Percentiles rank a stretch among this genome's conserved stretches.
These are phyloP conservation scores for Aureobasidium sp. DNA, from an alignment of 2,329 filamentous ascomycete genomes.

Conservation along the genomic window DNA sequence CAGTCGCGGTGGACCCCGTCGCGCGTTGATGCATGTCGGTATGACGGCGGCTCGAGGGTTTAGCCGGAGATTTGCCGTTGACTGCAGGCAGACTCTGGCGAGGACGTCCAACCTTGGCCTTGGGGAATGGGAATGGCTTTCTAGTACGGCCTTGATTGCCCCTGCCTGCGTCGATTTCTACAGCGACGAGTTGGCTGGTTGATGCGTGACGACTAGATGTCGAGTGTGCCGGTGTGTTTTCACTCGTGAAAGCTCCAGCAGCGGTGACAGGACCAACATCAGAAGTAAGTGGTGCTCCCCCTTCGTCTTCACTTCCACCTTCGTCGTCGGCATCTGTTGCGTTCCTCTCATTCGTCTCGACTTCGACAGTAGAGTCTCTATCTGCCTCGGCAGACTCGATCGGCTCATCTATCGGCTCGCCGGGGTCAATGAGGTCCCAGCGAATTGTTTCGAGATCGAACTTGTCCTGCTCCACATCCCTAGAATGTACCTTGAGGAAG, in stretches of 20 bases:
- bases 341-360: slow-evolving; percentile 28
- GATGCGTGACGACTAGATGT: neutral
- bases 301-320: slow-evolving; percentile 21
- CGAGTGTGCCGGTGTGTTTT: neutral
- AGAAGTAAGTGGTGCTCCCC: slow-evolving; percentile 1
- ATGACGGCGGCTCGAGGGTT: neutral
- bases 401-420: slow-evolving; percentile 30
- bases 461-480: slow-evolving; percentile 33
- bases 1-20: neutral
- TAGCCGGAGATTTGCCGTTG: slow-evolving; percentile 1
- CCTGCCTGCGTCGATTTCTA: neutral
- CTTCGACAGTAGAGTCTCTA: slow-evolving; percentile 24
- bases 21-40: neutral
- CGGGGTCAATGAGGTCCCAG: slow-evolving; percentile 57
- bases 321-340: slow-evolving; percentile 32
- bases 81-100: neutral
- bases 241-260: neutral
- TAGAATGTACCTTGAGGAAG: slow-evolving; percentile 32
- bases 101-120: neutral
- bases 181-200: neutral
- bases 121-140: slow-evolving; percentile 12
- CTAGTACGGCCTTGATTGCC: neutral
- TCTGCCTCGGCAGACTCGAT: slow-evolving; percentile 24
- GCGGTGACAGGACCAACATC: neutral
- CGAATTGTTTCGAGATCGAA: slow-evolving; percentile 52